These are phyloP conservation scores for Trametes cingulata DNA, from an alignment of 768 basidiomycete species.

Conservation along the genomic window DNA sequence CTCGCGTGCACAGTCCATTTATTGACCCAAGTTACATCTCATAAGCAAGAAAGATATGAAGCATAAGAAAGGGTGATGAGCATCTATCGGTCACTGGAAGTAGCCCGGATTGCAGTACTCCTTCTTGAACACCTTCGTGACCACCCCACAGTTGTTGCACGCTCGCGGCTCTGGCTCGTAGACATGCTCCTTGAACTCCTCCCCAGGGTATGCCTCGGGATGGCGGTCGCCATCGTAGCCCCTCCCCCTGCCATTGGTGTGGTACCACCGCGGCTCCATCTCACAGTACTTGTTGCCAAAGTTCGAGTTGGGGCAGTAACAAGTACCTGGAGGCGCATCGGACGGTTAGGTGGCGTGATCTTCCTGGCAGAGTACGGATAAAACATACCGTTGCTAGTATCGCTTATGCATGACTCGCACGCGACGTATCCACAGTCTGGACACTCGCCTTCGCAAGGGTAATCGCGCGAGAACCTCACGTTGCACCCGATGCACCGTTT, in stretches of 20 bases:
- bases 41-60: background rate
- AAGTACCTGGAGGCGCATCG: constrained; percentile 31
- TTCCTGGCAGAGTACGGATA: no score
- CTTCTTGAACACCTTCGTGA: constrained; percentile 17
- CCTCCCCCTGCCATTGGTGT: constrained; percentile 29
- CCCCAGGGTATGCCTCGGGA: constrained; percentile 25
- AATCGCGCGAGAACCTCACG: constrained; percentile 18
- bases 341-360: background rate
- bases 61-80: background rate
- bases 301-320: constrained; percentile 36
- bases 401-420: constrained; percentile 35
- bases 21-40: background rate
- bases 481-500: constrained; percentile 34
- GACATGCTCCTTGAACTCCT: constrained; percentile 25
- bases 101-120: background rate
- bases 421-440: constrained; percentile 35
- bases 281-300: constrained; percentile 35
- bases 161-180: constrained; percentile 32
- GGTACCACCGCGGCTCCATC: constrained; percentile 33
- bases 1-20: no score
- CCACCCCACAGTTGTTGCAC: constrained; percentile 37
- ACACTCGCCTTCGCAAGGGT: constrained; percentile 31
- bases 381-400: constrained; percentile 26
- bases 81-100: background rate
- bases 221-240: constrained; percentile 36